Base-by-base conservation (phyloP, 169 alveolate genomes). In the Plasmodium falciparum region DNA sequence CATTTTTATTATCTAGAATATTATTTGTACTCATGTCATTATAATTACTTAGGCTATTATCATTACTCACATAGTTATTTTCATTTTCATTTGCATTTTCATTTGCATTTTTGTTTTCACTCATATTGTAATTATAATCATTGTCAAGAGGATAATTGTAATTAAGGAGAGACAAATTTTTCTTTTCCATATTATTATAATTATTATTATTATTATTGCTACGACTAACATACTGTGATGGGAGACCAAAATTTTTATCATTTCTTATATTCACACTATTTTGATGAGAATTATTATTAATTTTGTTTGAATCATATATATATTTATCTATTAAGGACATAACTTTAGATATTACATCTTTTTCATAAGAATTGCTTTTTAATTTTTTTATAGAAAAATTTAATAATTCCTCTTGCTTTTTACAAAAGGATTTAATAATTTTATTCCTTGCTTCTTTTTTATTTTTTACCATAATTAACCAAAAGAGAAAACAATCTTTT, bases 321-420 rank as follows among this genome's bases (percentile, higher is more conserved):
- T 33, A 33, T 24, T 50, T 24, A 74, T 45, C 66, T 43, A 78
- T 24, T 49, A 78, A 20, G 33, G 78, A 43, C 15, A 26, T 50
- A 65, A 78, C 56, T 58, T 65, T 78, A 65, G 65, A 75, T 29
- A 50, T 52, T 26, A 78, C 20, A 78, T 78, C 26, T 45, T 56
- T 70, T 50, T 78, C 89, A 39, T 39, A 66, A 13, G 50, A 78
- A 24, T 78, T 65, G 11, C 50, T 54, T 71, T 52, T 78, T 66
- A 78, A 78, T 59, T 78, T 78, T 65, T 33, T 78, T 13, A 78
- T 47, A 70, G 71, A 49, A 66, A 15, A 78, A 33, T 4, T 50
- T 78, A 78, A 78, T 78, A 78, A 70, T 49, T 70, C 43, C 6
- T 78, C 33, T 45, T 65, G 47, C 58, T 78, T 78, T 50, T 78